phyloP scores from a whole-genome alignment of 805 yeast species.

The Candida caryicola region DNA sequence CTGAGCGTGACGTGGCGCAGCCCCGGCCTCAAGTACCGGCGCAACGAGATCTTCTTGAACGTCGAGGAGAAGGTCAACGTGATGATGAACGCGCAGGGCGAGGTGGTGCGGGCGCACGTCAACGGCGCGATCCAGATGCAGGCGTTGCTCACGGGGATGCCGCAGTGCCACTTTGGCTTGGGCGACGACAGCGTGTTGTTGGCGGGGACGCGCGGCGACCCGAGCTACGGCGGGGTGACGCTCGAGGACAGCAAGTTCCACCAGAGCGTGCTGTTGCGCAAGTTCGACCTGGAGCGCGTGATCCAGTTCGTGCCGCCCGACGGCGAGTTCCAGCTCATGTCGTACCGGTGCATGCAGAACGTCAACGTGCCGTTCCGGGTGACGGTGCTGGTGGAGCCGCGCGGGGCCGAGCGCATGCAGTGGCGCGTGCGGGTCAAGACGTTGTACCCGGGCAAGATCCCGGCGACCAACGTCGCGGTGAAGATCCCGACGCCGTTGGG shows the following conservation, averaged over 20 bases:
- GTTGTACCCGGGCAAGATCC: slow-evolving; percentile 52
- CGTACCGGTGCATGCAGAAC: slow-evolving; percentile 50
- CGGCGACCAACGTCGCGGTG: slow-evolving; percentile 62
- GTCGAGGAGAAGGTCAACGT: slow-evolving; percentile 74
- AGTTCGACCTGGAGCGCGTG: slow-evolving; percentile 60
- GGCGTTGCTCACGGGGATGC: slow-evolving; percentile 76
- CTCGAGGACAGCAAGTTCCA: slow-evolving; percentile 82
- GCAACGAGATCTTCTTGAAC: slow-evolving; percentile 75
- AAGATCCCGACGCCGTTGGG: slow-evolving; percentile 65
- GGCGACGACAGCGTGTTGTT: slow-evolving; percentile 45
- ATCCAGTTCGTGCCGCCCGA: slow-evolving; percentile 84
- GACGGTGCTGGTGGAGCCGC: slow-evolving; percentile 48
- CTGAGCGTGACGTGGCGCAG: slow-evolving; percentile 62
- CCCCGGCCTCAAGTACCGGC: slow-evolving; percentile 67
- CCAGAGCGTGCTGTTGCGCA: slow-evolving; percentile 75
- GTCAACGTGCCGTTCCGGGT: slow-evolving; percentile 70
- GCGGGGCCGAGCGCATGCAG: slow-evolving; percentile 46
- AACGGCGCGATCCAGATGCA: slow-evolving; percentile 74
- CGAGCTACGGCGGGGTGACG: slow-evolving; percentile 34
- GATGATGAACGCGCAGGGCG: slow-evolving; percentile 62
- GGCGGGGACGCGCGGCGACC: neutral
- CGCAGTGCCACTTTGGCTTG: slow-evolving; percentile 77
- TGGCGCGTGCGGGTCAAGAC: slow-evolving; percentile 64
- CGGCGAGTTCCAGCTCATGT: slow-evolving; percentile 81
- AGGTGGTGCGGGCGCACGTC: slow-evolving; percentile 64